Evolutionary conservation across 2,329 filamentous ascomycete species (phyloP), one percentile per base, ranked within the genome.

Genomic region (Nemania sp.): DNA sequence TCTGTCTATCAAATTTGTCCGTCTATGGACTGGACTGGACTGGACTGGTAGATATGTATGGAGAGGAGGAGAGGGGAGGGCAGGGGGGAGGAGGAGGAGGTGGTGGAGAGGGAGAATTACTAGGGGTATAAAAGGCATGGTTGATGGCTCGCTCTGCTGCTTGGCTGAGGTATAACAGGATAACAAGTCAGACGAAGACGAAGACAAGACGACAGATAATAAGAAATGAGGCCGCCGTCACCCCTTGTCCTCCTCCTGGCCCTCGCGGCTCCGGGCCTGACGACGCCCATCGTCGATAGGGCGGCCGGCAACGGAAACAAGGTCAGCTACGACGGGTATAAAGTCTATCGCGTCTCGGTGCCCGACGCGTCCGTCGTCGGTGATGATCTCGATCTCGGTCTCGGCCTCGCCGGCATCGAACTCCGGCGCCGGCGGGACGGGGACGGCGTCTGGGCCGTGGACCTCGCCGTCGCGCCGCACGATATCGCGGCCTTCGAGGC

Each of bases 241-340:
- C 51, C 43, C 20, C n/a, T 37, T 15, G 15, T 10, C 29, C 17
- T 60, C 59, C 20, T 66, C 57, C 60, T 57, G 46, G 48, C 64
- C n/a, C 17, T 53, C 50, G 40, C 53, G 18, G 29, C 47, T 2
- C 15, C 25, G 39, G 29, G 39, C 39, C 18, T n/a, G 15, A 18
- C 7, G 3, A 18, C 32, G 25, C 51, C 62, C n/a, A 34, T 49
- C 18, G 37, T 52, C 50, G 1, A 11, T 17, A 13, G 15, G 9
- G 20, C 51, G n/a, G 17, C 17, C 25, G 18, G 17, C 5, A 18
- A 40, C 25, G 18, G 17, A 2, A 18, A 40, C n/a, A 67, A 64
- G 42, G 58, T 70, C 50, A 68, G 60, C 51, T 76, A 75, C 53
- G 69, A 73, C 42, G 72, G 73, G 25, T 75, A 75, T 48, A 72